Evolutionary conservation across 345 rosid species (phyloP).

Genomic region (Anacardium occidentale): DNA sequence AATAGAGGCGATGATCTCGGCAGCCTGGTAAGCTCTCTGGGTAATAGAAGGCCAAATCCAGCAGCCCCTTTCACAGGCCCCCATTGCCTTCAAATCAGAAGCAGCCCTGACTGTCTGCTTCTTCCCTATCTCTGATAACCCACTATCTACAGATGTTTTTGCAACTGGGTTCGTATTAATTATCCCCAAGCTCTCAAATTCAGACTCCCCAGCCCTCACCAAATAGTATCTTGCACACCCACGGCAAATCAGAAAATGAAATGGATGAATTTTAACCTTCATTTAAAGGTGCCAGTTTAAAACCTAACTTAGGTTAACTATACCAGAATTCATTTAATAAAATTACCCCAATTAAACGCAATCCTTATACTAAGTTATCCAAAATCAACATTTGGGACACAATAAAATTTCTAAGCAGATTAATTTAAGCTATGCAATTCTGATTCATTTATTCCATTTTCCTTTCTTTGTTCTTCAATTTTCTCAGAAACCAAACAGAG

Average conservation of each 20-base stretch:
- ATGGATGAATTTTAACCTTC: background rate
- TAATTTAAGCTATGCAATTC: too few species aligned
- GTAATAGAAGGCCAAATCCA: conserved; percentile 99
- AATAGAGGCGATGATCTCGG: conserved; percentile 77
- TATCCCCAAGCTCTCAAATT: conserved; percentile 69
- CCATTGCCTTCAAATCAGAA: conserved; percentile 59
- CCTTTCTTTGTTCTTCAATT: too few species aligned
- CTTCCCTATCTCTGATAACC: conserved; percentile 82
- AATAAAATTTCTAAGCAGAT: too few species aligned
- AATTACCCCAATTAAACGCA: too few species aligned
- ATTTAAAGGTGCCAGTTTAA: background rate
- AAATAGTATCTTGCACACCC: conserved; percentile 60
- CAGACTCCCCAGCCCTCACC: conserved; percentile 94
- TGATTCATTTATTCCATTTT: too few species aligned
- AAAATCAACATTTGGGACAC: too few species aligned
- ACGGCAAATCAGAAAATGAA: conserved; percentile 20
- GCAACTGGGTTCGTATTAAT: conserved; percentile 90
- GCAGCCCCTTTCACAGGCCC: conserved; percentile 76
- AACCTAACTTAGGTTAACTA: background rate
- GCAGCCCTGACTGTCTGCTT: conserved; percentile 74
- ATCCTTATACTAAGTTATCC: too few species aligned
- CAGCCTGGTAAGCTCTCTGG: conserved; percentile 94
- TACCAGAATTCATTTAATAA: background rate
- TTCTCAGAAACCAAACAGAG: background rate
- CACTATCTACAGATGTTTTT: conserved; percentile 83